phyloP scores from a whole-genome alignment of 164 flowering plant species.

The Akebia trifoliata region DNA sequence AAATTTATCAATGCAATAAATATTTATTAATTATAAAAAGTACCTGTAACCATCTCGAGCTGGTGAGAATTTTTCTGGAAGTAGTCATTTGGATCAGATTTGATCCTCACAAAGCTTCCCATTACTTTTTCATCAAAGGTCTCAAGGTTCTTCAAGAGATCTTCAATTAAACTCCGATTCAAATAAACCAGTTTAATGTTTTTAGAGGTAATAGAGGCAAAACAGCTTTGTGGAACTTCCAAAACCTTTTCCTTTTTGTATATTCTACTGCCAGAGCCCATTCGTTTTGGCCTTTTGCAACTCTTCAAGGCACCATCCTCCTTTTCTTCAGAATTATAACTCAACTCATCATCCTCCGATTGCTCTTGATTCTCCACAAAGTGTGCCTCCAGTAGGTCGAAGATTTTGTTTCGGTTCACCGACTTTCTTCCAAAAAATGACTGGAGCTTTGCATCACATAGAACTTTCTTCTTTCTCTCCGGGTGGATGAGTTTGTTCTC shows the following conservation, averaged over 20 bases:
- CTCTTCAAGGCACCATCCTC: conserved; percentile 9
- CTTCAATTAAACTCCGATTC: conserved; percentile 48
- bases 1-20: no score
- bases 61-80: conserved; percentile 34
- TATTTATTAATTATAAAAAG: neutral
- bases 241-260: conserved; percentile 12
- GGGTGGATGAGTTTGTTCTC: conserved; percentile 48
- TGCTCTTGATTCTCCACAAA: conserved; percentile 41
- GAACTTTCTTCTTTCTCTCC: conserved; percentile 42
- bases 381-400: conserved; percentile 42
- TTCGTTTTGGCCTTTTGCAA: conserved; percentile 22
- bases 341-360: conserved; percentile 41
- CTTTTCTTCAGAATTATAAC: conserved; percentile 24
- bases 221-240: conserved; percentile 28
- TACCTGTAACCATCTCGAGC: conserved; percentile 69
- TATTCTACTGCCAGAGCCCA: conserved; percentile 10
- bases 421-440: conserved; percentile 46
- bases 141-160: conserved; percentile 40
- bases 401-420: conserved; percentile 33
- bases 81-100: conserved; percentile 43
- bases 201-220: conserved; percentile 46
- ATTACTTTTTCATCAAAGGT: conserved; percentile 49
- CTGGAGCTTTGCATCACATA: conserved; percentile 43
- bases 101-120: conserved; percentile 65
- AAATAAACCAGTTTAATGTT: conserved; percentile 66